A percentile compares a stretch with the other conserved stretches of the same genome.
These are phyloP conservation scores for Collybiopsis luxurians DNA, from an alignment of 768 basidiomycete genomes.

Conservation along the genomic window DNA sequence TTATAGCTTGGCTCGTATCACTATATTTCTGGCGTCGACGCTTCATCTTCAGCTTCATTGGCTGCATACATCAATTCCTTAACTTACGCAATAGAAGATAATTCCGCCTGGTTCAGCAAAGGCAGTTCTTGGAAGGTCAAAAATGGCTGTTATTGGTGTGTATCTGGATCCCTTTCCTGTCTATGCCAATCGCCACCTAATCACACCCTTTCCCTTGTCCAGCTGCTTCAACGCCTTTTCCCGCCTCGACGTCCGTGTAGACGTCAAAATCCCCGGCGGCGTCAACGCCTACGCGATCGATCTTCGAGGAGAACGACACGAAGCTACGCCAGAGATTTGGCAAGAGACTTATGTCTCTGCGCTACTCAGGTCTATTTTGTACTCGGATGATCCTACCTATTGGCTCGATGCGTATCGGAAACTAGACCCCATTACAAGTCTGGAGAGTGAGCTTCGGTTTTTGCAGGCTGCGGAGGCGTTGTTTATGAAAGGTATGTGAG, in stretches of 20 bases:
- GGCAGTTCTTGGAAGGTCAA: conserved; percentile 85
- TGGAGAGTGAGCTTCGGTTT: conserved; percentile 87
- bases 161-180: conserved; percentile 5
- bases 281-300: conserved; percentile 94
- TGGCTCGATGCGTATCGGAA: conserved; percentile 92
- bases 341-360: conserved; percentile 97
- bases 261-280: conserved; percentile 98
- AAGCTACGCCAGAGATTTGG: conserved; percentile 91
- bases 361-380: conserved; percentile 84
- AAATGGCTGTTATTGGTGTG: conserved; percentile 90
- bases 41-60: conserved; percentile 94
- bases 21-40: conserved; percentile 97
- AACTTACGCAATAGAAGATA: conserved; percentile 93
- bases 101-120: conserved; percentile 89
- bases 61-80: conserved; percentile 98
- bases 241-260: conserved; percentile 92
- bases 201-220: not conserved
- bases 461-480: conserved; percentile 86
- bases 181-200: not conserved
- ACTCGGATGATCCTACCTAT: conserved; percentile 93
- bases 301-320: conserved; percentile 91
- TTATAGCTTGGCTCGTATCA: conserved; percentile 91
- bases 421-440: conserved; percentile 88
- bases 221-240: conserved; percentile 99
- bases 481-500: conserved; percentile 73